Base-by-base conservation (phyloP, 805 yeast genomes). In the Candida nitratophila region DNA sequence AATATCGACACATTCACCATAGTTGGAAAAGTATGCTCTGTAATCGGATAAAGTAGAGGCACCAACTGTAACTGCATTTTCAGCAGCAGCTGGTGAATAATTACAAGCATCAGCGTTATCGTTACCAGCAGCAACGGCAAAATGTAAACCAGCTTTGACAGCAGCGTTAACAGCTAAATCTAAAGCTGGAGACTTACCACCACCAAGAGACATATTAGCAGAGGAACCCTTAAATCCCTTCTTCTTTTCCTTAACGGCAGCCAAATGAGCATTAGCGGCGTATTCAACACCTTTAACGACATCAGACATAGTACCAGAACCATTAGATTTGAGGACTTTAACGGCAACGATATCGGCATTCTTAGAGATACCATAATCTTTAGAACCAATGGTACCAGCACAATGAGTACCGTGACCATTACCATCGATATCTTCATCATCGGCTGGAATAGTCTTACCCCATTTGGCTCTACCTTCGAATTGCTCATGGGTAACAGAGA, bases 71-170 rank as follows among this genome's bases (percentile, higher is more conserved):
- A 91, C 77, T 38, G 96, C 87, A 45, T 76, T 76, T 51, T 74
- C 82, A 39, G 95, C 90, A 44, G 89, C 74, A 39, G 97, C 96
- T 43, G 98, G 98, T 5, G 96, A 89, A 44, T 80, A 77, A 63
- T 81, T 77, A 75, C 98, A 91, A 44, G 98, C 96, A 64, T 90
- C 95, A 55, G 81, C 86, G 62, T 86, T 83, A 60, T 86, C 95
- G 65, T 91, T 90, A 69, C 97, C 98, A 27, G 97, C 96, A 41
- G 98, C 97, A 51, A 88, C 96, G 32, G 96, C 95, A 63, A 91
- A 84, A 62, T 87, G 93, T 47, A 91, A 68, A 56, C 96, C 97
- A 29, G 90, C 85, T 50, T 77, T 74, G 41, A 86, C 88, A 34
- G 95, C 96, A 38, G 96, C 96, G 54, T 86, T 80, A 39, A 86